Evolutionary conservation across 768 basidiomycete genomes (phyloP).

Genomic region (Pleurotus citrinopileatus): DNA sequence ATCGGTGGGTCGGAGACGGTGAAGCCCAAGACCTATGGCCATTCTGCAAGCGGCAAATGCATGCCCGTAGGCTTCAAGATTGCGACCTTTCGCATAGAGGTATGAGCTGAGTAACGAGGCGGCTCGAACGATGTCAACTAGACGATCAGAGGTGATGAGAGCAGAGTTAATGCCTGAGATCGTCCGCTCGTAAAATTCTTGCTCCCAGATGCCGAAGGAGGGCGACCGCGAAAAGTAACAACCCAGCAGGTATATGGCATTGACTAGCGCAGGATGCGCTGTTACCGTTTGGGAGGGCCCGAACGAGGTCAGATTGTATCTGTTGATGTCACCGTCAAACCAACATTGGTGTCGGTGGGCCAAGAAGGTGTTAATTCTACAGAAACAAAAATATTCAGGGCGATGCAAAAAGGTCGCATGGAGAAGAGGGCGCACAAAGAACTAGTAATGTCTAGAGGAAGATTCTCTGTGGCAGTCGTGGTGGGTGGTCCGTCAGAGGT

Average conservation of each 20-base stretch:
- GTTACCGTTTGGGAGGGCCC: conserved; percentile 20
- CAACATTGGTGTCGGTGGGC: conserved; percentile 57
- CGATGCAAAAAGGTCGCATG: neutral
- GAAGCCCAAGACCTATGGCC: conserved; percentile 57
- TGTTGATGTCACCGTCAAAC: conserved; percentile 47
- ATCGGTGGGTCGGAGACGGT: conserved; percentile 41
- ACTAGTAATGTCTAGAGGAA: conserved; percentile 23
- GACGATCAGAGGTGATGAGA: conserved; percentile 51
- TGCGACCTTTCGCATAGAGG: conserved; percentile 53
- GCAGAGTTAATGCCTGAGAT: conserved; percentile 50
- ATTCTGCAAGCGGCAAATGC: conserved; percentile 59
- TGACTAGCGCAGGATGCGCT: conserved; percentile 57
- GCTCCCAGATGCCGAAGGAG: conserved; percentile 39
- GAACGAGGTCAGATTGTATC: conserved; percentile 31
- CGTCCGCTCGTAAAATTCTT: conserved; percentile 45
- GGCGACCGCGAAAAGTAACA: conserved; percentile 50
- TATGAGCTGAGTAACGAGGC: conserved; percentile 59
- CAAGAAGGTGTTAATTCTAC: conserved; percentile 53
- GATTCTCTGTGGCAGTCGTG: neutral
- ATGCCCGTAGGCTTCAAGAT: conserved; percentile 60
- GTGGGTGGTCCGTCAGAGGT: neutral
- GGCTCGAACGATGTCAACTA: conserved; percentile 58
- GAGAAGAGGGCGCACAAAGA: conserved; percentile 25
- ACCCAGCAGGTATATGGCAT: conserved; percentile 59
- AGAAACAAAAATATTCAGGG: neutral